Evolutionary conservation across 1,139 yeast genomes (phyloP).

Genomic region (Arxiozyma heterogenica): DNA sequence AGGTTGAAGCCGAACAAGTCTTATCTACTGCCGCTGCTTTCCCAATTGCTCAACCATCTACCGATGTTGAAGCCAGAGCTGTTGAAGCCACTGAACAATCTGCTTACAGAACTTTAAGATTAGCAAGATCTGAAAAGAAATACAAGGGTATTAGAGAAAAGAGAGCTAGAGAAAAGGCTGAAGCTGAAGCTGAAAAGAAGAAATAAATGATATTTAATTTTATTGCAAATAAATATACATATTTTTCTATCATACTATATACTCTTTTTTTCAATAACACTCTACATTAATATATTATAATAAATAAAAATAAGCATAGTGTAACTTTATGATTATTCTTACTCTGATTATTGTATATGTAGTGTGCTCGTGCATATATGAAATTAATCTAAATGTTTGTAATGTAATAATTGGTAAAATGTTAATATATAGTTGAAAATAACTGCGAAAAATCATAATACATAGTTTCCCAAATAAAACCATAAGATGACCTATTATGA

Average conservation of each 20-base stretch:
- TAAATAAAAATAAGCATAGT: background rate
- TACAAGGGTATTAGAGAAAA: slow-evolving; percentile 93
- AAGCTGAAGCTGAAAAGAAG: slow-evolving; percentile 99
- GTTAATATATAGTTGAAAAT: background rate
- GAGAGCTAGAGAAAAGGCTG: slow-evolving; percentile 96
- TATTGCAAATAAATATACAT: slow-evolving; percentile 1
- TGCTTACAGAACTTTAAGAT: slow-evolving; percentile 93
- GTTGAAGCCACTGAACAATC: slow-evolving; percentile 68
- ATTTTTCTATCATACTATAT: slow-evolving; percentile 1
- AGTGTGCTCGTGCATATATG: background rate
- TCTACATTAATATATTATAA: slow-evolving; percentile 2
- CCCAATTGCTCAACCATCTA: slow-evolving; percentile 80
- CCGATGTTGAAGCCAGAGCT: slow-evolving; percentile 79
- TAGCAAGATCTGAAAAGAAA: slow-evolving; percentile 89
- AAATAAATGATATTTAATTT: slow-evolving; percentile 43
- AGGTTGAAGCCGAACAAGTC: slow-evolving; percentile 73
- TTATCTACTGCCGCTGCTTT: slow-evolving; percentile 65
- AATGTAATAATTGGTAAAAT: too few species aligned
- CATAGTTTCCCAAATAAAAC: background rate
- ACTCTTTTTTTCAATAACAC: slow-evolving; percentile 2
- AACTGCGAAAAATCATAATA: too few species aligned
- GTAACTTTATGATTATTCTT: too few species aligned
- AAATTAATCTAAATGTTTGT: background rate
- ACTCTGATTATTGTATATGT: background rate
- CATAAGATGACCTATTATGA: background rate